Base-by-base conservation (phyloP, 129 eudicot species). In the Artemisia argyi region DNA sequence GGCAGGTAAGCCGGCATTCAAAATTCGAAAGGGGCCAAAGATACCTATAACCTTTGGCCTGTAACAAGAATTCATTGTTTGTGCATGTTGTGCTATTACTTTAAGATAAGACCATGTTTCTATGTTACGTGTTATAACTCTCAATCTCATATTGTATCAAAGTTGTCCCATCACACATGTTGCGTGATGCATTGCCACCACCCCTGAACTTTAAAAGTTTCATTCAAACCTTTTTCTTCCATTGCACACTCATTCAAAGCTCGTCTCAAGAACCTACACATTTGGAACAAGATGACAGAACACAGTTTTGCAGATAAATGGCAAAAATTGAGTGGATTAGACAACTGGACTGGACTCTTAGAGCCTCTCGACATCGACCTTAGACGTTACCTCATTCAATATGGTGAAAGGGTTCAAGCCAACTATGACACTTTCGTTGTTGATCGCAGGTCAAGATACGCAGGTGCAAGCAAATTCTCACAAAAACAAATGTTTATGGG, bases 341-440 rank as follows among this genome's bases (percentile, higher is more conserved):
- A 81, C n/a, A 75, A 87, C 16, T 84, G 93, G 93, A 17, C 68
- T 13, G 49, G 71, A 28, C 83, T 84, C 19, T 52, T 84, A 57
- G 44, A 76, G 22, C 88, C 86, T 52, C 76, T 81, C 1, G 82
- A 46, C 80, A 20, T 73, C 46, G 44, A 73, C 44, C 46, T 63
- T 13, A 63, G 78, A 65, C 78, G 71, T 18, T 73, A 73, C 71
- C 78, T 73, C 63, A 51, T 73, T 13, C 70, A 80, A 30, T 80
- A 86, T 4, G 88, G 91, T 1, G 80, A 84, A 60, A 65, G 79
- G 74, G 88, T 82, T 51, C 83, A 83, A 51, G 84, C 88, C 26
- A 78, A 80, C 47, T 78, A 83, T 62, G 88, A 86, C 48, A 73
- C 88, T 35, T 86, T 86, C 74, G 73, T 73, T 56, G 28, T 57